These are phyloP conservation scores for Fusarium chlamydosporum DNA, from an alignment of 2,329 filamentous ascomycete species.

Conservation along the genomic window DNA sequence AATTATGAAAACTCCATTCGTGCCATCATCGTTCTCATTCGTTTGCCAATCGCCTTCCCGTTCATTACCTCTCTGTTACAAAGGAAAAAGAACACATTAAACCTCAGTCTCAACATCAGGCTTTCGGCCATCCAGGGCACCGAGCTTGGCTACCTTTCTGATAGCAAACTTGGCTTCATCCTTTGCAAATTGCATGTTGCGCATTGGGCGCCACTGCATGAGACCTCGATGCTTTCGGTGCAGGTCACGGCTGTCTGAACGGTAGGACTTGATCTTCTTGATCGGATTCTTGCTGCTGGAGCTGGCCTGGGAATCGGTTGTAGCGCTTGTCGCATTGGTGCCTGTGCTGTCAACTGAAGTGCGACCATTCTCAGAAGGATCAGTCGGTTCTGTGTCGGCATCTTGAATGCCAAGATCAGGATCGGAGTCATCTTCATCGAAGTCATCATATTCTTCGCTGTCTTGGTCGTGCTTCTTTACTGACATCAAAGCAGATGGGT, in stretches of 20 bases:
- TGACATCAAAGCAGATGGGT: conserved; percentile 70
- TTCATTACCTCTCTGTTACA: conserved; percentile 1
- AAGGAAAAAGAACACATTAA: conserved; percentile 49
- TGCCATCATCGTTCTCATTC: conserved; percentile 39
- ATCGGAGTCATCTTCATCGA: conserved; percentile 58
- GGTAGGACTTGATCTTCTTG: conserved; percentile 73
- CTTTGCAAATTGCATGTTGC: conserved; percentile 89
- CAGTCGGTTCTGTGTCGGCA: conserved; percentile 56
- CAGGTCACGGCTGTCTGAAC: conserved; percentile 78
- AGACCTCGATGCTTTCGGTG: conserved; percentile 88
- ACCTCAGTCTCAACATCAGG: conserved; percentile 89
- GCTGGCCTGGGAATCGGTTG: conserved; percentile 53
- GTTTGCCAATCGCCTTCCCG: conserved; percentile 5
- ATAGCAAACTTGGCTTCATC: conserved; percentile 86
- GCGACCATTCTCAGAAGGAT: conserved; percentile 51
- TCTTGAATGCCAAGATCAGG: conserved; percentile 74
- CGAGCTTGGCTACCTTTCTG: conserved; percentile 80
- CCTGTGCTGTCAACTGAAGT: conserved; percentile 58
- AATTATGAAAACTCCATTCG: conserved; percentile 32
- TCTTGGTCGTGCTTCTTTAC: conserved; percentile 50
- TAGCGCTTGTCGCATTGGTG: conserved; percentile 52
- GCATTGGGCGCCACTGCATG: conserved; percentile 95
- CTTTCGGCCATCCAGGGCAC: conserved; percentile 83
- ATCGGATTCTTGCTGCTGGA: conserved; percentile 66
- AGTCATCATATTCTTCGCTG: conserved; percentile 59